These are phyloP conservation scores for Heracleum sosnowskyi DNA, from an alignment of 129 eudicot species.

Conservation along the genomic window DNA sequence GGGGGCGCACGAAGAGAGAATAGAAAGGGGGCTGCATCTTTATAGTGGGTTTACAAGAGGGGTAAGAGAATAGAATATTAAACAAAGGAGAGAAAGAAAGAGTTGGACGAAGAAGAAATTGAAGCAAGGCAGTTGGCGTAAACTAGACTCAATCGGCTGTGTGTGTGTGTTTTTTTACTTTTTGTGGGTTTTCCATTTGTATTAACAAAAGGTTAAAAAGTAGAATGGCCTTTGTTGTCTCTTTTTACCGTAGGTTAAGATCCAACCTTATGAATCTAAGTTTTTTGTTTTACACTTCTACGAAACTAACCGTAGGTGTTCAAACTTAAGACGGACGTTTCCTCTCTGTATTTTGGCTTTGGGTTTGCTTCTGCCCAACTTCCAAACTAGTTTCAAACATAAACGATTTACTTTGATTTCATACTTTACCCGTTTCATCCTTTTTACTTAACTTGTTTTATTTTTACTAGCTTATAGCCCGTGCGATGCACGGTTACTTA, in stretches of 20 bases:
- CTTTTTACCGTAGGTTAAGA: neutral
- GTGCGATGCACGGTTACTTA: too few species aligned
- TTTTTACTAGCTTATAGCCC: too few species aligned
- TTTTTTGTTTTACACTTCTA: neutral
- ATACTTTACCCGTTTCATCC: too few species aligned
- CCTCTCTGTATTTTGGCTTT: neutral
- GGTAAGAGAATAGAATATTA: constrained; percentile 18
- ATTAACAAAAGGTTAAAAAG: neutral
- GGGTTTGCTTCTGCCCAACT: too few species aligned
- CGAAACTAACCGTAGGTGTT: neutral
- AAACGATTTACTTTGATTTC: too few species aligned
- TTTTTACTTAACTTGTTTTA: too few species aligned
- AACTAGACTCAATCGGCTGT: constrained; percentile 70
- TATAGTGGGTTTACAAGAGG: constrained; percentile 27
- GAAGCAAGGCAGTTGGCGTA: constrained; percentile 52
- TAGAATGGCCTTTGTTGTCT: neutral
- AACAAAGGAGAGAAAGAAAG: constrained; percentile 21
- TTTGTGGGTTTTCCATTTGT: neutral
- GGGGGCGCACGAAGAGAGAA: constrained; percentile 14
- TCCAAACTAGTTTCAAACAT: too few species aligned
- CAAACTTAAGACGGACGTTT: neutral
- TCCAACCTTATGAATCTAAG: neutral
- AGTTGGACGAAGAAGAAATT: constrained; percentile 9
- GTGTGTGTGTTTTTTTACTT: neutral
- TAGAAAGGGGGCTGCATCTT: constrained; percentile 42